phyloP scores from a whole-genome alignment of 805 yeast species.

The Komagataella pseudopastoris region DNA sequence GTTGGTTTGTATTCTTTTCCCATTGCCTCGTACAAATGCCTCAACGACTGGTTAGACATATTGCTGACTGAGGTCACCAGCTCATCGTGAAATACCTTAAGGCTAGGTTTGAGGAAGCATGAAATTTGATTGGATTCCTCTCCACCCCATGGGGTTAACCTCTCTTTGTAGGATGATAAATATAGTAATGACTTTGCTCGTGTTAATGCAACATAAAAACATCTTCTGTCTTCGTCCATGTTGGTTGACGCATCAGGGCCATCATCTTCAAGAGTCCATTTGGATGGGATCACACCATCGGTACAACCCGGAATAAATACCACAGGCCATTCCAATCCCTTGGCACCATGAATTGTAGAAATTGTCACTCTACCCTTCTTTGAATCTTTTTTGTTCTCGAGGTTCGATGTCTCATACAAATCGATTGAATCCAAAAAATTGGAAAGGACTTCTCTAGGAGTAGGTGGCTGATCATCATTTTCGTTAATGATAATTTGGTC shows the following conservation, averaged over 20 bases:
- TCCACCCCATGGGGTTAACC: background rate
- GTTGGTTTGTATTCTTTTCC: background rate
- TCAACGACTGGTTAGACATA: background rate
- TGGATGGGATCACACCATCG: slow-evolving; percentile 55
- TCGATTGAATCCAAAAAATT: slow-evolving; percentile 18
- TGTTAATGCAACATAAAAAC: slow-evolving; percentile 81
- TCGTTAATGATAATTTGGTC: slow-evolving; percentile 8
- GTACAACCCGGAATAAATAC: slow-evolving; percentile 69
- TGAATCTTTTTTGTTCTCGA: slow-evolving; percentile 2
- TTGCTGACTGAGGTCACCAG: background rate
- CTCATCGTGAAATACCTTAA: background rate
- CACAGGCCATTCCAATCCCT: slow-evolving; percentile 92
- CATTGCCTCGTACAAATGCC: background rate
- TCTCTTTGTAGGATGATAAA: slow-evolving; percentile 1
- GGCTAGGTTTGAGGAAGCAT: background rate
- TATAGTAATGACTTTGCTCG: slow-evolving; percentile 40
- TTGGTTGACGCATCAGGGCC: slow-evolving; percentile 14
- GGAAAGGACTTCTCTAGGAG: slow-evolving; percentile 6
- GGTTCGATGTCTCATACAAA: slow-evolving; percentile 13
- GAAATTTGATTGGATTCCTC: background rate
- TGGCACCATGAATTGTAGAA: slow-evolving; percentile 85
- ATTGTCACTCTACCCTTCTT: slow-evolving; percentile 19
- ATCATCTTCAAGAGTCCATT: slow-evolving; percentile 22
- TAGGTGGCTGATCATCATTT: slow-evolving; percentile 3
- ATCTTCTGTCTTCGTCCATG: slow-evolving; percentile 67